phyloP scores from a whole-genome alignment of 2,329 filamentous ascomycete species.

The Paecilomyces sp. region DNA sequence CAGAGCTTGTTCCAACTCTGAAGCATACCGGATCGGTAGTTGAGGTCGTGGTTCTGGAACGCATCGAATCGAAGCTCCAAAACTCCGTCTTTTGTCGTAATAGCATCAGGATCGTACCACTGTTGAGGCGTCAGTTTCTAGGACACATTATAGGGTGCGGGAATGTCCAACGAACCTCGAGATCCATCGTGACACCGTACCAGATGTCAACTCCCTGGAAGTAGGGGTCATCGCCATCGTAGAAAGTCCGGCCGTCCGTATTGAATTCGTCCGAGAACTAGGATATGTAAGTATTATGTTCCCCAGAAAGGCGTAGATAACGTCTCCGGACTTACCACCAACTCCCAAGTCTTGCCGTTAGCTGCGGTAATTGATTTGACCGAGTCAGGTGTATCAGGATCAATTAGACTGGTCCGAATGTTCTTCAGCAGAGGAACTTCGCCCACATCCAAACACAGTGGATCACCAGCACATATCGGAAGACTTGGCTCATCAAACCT shows the following conservation, averaged over 20 bases:
- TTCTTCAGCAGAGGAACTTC: constrained; percentile 51
- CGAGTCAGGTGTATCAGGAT: constrained; percentile 58
- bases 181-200: constrained; percentile 65
- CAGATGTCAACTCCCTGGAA: constrained; percentile 63
- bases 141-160: not conserved
- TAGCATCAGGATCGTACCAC: constrained; percentile 66
- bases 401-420: constrained; percentile 54
- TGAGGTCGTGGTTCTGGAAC: constrained; percentile 57
- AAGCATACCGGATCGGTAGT: constrained; percentile 66
- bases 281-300: not conserved
- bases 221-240: constrained; percentile 62
- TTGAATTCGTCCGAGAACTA: constrained; percentile 69
- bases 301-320: not conserved
- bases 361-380: constrained; percentile 49
- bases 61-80: constrained; percentile 59
- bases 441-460: constrained; percentile 45
- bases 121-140: constrained; percentile 19
- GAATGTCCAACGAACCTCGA: constrained; percentile 42
- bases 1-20: constrained; percentile 69
- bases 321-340: constrained; percentile 45
- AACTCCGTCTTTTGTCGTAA: constrained; percentile 55
- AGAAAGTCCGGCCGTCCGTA: constrained; percentile 59
- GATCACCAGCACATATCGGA: constrained; percentile 29
- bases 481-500: constrained; percentile 26
- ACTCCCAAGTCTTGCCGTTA: constrained; percentile 54